These are phyloP conservation scores for Monosporascus sp. DNA, from an alignment of 2,329 filamentous ascomycete genomes.

Conservation along the genomic window DNA sequence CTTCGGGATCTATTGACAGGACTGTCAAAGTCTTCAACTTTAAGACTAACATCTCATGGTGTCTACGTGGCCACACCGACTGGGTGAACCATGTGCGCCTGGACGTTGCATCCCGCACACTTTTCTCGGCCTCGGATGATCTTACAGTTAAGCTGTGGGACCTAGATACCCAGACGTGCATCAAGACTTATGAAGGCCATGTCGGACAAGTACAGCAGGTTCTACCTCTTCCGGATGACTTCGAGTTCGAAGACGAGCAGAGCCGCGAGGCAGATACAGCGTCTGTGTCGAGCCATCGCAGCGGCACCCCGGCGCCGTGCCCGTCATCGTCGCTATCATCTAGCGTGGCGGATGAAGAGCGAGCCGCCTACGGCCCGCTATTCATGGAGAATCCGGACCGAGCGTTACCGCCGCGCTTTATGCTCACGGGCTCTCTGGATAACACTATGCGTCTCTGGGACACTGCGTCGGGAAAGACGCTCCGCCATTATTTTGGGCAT, in stretches of 20 bases:
- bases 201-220: constrained; percentile 95
- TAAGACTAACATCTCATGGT: constrained; percentile 72
- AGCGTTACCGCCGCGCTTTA: constrained; percentile 77
- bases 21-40: constrained; percentile 94
- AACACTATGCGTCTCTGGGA: constrained; percentile 92
- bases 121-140: constrained; percentile 92
- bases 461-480: constrained; percentile 70
- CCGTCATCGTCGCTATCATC: constrained; percentile 18
- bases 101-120: constrained; percentile 73
- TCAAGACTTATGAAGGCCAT: constrained; percentile 77
- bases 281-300: constrained; percentile 45
- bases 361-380: constrained; percentile 52
- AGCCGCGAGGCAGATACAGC: constrained; percentile 50
- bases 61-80: constrained; percentile 78
- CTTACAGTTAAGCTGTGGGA: constrained; percentile 91
- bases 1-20: constrained; percentile 83
- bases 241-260: constrained; percentile 73
- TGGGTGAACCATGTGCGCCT: constrained; percentile 97
- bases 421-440: constrained; percentile 88
- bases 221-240: constrained; percentile 75
- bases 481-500: constrained; percentile 94
- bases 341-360: constrained; percentile 35
- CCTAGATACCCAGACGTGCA: constrained; percentile 73
- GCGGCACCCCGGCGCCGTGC: constrained; percentile 32
- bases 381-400: constrained; percentile 60